Percentiles rank a stretch among this genome's conserved stretches.
These are phyloP conservation scores for Xylariaceae sp. DNA, from an alignment of 2,329 filamentous ascomycete genomes.

Conservation along the genomic window DNA sequence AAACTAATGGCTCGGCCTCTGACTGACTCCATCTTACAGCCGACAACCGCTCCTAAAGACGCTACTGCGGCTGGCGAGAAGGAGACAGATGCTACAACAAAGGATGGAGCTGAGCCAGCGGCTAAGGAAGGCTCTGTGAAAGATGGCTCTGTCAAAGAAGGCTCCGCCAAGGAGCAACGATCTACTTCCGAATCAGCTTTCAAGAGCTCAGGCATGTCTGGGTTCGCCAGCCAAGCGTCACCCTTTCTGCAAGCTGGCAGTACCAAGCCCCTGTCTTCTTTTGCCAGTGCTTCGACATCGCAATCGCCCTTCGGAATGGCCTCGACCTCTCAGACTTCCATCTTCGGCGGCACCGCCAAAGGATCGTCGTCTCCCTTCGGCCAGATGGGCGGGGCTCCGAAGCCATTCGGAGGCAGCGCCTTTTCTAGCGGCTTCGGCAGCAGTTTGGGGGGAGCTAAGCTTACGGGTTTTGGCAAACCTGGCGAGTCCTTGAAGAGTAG, in stretches of 20 bases:
- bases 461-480: slow-evolving; percentile 65
- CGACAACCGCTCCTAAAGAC: too few relatives aligned
- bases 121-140: slow-evolving; percentile 5
- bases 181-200: slow-evolving; percentile 53
- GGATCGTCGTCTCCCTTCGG: slow-evolving; percentile 23
- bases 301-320: slow-evolving; percentile 28
- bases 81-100: slow-evolving; percentile 4
- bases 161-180: too few relatives aligned
- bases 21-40: too few relatives aligned
- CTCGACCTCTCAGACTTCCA: slow-evolving; percentile 36
- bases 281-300: slow-evolving; percentile 40
- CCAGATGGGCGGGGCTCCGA: slow-evolving; percentile 16
- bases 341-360: slow-evolving; percentile 39
- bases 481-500: slow-evolving; percentile 44
- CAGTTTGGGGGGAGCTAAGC: slow-evolving; percentile 33
- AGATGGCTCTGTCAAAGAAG: too few relatives aligned
- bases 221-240: slow-evolving; percentile 58
- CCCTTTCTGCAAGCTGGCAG: slow-evolving; percentile 21
- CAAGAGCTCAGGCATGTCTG: slow-evolving; percentile 46
- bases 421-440: slow-evolving; percentile 41
- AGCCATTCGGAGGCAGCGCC: slow-evolving; percentile 29
- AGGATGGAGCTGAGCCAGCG: slow-evolving; percentile 2
- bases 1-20: too few relatives aligned
- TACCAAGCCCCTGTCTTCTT: slow-evolving; percentile 27
- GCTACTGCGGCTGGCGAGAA: neutral